Evolutionary conservation across 805 yeast species (phyloP).

Genomic region (Cyberlindnera maritima): DNA sequence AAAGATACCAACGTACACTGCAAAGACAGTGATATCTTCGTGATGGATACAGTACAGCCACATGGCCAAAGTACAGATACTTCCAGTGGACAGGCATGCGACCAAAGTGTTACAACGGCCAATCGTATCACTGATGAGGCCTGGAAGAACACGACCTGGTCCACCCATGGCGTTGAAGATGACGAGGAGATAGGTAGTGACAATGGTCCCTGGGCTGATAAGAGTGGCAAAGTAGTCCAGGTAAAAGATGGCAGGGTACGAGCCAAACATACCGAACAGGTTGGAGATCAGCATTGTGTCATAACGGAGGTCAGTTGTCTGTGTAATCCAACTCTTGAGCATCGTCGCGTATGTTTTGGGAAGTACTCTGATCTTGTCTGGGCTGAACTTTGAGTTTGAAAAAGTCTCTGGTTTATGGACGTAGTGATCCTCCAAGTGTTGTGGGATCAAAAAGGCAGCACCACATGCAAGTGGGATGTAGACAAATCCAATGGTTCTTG

Average conservation of each 20-base stretch:
- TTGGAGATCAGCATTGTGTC: slow-evolving; percentile 14
- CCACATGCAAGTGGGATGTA: slow-evolving; percentile 22
- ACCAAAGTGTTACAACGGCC: slow-evolving; percentile 22
- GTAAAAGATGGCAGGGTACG: slow-evolving; percentile 26
- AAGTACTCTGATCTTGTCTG: slow-evolving; percentile 11
- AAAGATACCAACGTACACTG: slow-evolving; percentile 19
- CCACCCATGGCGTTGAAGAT: slow-evolving; percentile 24
- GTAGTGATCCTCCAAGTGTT: slow-evolving; percentile 12
- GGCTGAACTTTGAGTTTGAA: slow-evolving; percentile 19
- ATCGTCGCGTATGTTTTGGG: slow-evolving; percentile 12
- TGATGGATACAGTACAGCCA: slow-evolving; percentile 22
- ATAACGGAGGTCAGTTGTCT: slow-evolving; percentile 11
- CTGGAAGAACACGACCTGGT: slow-evolving; percentile 27
- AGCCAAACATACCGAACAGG: slow-evolving; percentile 23
- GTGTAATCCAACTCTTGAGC: slow-evolving; percentile 16
- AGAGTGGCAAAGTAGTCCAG: slow-evolving; percentile 24
- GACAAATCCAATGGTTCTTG: slow-evolving; percentile 21
- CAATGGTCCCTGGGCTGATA: slow-evolving; percentile 12
- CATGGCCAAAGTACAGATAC: slow-evolving; percentile 13
- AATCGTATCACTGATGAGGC: slow-evolving; percentile 19
- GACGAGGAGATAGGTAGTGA: slow-evolving; percentile 20
- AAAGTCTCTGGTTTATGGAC: slow-evolving; percentile 15
- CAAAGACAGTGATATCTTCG: slow-evolving; percentile 11
- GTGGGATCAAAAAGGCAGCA: slow-evolving; percentile 19
- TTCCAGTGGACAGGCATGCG: slow-evolving; percentile 10